These are phyloP conservation scores for Suillus hirtellus DNA, from an alignment of 768 basidiomycete genomes.

Conservation along the genomic window DNA sequence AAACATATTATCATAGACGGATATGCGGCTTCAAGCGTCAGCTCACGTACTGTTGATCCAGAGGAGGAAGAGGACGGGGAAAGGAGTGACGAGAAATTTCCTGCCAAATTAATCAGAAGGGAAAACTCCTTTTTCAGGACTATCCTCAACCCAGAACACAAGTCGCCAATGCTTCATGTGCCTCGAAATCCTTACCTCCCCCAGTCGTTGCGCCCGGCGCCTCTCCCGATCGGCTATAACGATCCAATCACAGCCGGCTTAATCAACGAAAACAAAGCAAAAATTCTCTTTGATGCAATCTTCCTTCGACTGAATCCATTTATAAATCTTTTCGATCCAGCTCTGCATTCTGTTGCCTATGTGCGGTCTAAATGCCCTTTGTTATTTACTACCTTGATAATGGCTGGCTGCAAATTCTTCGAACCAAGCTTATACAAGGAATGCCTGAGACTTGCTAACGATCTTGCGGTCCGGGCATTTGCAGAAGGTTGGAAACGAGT, in stretches of 20 bases:
- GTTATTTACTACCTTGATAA: conserved; percentile 81
- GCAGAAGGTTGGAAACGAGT: conserved; percentile 77
- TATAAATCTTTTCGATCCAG: conserved; percentile 85
- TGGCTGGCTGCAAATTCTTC: conserved; percentile 86
- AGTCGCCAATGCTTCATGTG: conserved; percentile 36
- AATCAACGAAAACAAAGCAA: conserved; percentile 68
- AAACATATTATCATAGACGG: conserved; percentile 9
- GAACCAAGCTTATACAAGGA: conserved; percentile 63
- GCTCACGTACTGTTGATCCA: conserved; percentile 30
- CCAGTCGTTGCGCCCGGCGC: conserved; percentile 34
- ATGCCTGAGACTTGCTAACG: conserved; percentile 71
- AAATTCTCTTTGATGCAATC: conserved; percentile 73
- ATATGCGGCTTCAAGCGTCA: conserved; percentile 21
- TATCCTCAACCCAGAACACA: conserved; percentile 72
- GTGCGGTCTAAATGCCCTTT: conserved; percentile 80
- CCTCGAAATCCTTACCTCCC: conserved; percentile 38
- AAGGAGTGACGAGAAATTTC: conserved; percentile 66
- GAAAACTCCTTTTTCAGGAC: conserved; percentile 86
- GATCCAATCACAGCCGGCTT: conserved; percentile 77
- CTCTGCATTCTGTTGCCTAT: conserved; percentile 78
- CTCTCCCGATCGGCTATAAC: conserved; percentile 41
- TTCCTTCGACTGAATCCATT: conserved; percentile 87
- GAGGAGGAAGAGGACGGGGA: conserved; percentile 72
- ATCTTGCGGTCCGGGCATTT: conserved; percentile 77
- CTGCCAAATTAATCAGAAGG: conserved; percentile 69